phyloP scores from a whole-genome alignment of 345 rosid species.

The Durio zibethinus region DNA sequence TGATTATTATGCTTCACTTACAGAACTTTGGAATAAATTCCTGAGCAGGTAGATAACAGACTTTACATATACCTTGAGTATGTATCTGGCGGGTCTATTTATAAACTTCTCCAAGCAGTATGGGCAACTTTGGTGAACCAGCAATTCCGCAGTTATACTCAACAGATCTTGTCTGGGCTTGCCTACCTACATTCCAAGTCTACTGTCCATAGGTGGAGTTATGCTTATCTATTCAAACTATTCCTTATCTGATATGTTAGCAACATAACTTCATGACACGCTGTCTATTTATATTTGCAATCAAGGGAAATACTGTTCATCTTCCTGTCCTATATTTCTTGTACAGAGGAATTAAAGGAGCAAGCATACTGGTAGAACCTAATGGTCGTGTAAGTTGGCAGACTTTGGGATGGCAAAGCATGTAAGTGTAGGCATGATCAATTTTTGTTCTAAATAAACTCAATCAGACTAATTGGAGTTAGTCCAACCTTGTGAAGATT shows the following conservation, averaged over 20 bases:
- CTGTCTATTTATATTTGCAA: background rate
- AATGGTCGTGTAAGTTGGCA: conserved; percentile 74
- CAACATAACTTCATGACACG: background rate
- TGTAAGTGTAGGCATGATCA: conserved; percentile 39
- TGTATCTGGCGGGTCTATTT: conserved; percentile 78
- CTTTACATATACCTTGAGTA: conserved; percentile 74
- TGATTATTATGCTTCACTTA: conserved; percentile 7
- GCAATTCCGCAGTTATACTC: conserved; percentile 74
- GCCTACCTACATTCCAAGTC: conserved; percentile 62
- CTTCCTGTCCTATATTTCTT: conserved; percentile 14
- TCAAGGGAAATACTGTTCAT: background rate
- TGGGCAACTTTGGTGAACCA: conserved; percentile 62
- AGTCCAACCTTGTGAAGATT: background rate
- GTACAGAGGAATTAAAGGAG: conserved; percentile 77
- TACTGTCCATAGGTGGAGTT: conserved; percentile 64
- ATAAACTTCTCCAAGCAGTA: conserved; percentile 78
- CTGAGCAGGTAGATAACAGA: conserved; percentile 54
- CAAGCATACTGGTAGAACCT: conserved; percentile 74
- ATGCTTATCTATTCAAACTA: background rate
- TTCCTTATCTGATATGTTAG: background rate
- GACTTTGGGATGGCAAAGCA: conserved; percentile 94
- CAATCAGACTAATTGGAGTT: background rate
- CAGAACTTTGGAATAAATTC: conserved; percentile 11
- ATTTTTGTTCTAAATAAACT: background rate
- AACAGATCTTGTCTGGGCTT: conserved; percentile 74